phyloP scores from a whole-genome alignment of 1,284 basidiomycete species.

The Sanguinoderma infundibulare region DNA sequence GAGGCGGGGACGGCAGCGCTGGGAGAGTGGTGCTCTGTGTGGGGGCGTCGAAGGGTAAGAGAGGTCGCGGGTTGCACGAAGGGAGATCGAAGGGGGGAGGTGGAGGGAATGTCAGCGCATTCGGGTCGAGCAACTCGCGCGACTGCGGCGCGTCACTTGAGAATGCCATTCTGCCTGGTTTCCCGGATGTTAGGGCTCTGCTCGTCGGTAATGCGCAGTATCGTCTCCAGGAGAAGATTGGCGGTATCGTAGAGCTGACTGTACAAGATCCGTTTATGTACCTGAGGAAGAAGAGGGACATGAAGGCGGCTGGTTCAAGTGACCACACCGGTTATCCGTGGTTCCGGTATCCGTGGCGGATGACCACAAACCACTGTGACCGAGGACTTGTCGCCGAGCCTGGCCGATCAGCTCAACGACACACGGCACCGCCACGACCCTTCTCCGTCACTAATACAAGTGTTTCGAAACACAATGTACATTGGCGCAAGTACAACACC shows the following conservation, averaged over 20 bases:
- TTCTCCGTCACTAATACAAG: too few relatives aligned
- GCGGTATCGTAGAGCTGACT: not conserved
- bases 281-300: not conserved
- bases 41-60: slow-evolving; percentile 10
- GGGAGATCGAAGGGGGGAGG: slow-evolving; percentile 16
- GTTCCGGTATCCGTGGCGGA: not conserved
- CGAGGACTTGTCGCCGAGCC: too few relatives aligned
- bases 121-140: not conserved
- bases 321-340: not conserved
- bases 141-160: not conserved
- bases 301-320: not conserved
- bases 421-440: too few relatives aligned
- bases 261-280: not conserved
- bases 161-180: not conserved
- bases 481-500: too few relatives aligned
- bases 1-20: slow-evolving; percentile 32
- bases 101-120: slow-evolving; percentile 15
- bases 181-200: not conserved
- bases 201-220: not conserved
- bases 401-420: too few relatives aligned
- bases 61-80: slow-evolving; percentile 13
- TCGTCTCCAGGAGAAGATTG: not conserved
- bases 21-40: slow-evolving; percentile 8
- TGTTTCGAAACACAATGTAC: too few relatives aligned
- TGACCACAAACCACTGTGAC: too few relatives aligned